Evolutionary conservation across 768 basidiomycete genomes (phyloP), one percentile per base, ranked within the genome.

Genomic region (Pisolithus albus): DNA sequence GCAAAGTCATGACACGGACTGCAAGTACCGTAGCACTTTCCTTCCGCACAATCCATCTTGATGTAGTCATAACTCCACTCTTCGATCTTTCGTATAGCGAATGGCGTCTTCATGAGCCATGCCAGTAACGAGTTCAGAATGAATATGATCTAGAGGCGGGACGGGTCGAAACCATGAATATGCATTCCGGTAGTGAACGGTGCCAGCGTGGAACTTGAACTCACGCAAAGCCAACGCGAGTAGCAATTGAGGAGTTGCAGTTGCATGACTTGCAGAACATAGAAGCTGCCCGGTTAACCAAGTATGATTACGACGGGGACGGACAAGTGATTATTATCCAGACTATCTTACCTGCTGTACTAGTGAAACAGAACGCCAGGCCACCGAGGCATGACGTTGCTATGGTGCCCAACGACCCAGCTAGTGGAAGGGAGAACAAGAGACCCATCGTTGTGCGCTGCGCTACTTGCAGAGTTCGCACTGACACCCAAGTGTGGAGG

Each of bases 241-340:
- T 97, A 0, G 96, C 96, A 59, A 99, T 97, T 0, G 92, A 95
- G 8, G 92, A 95, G 66, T 98, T 97, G 73, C 96, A 99, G 66
- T 98, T 98, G 70, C 95, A 99, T 32, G 89, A 92, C 75, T 96
- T 97, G 79, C 85, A 93, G 73, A 96, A 91, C 81, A 95, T 92
- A 32, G 90, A 92, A 4, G 94, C 93, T 84, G 70, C 13, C 36
- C 34, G 11, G 6, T 30, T 30, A 2, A 2, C 47, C 56, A 47
- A 58, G 52, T 26, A 37, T 0, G 10, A n/a, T 3, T 47, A 61
- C 56, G 11, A 57, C 56, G 57, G 53, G 57, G 53, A 11, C 26
- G 7, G 19, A 15, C 13, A 1, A 5, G 13, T 34, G 13, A 34
- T 1, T 13, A 13, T 34, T 34, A 34, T 3, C 34, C 2, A 15